phyloP scores from a whole-genome alignment of 192 early-diverging fungal genomes.

The Linnemannia exigua region DNA sequence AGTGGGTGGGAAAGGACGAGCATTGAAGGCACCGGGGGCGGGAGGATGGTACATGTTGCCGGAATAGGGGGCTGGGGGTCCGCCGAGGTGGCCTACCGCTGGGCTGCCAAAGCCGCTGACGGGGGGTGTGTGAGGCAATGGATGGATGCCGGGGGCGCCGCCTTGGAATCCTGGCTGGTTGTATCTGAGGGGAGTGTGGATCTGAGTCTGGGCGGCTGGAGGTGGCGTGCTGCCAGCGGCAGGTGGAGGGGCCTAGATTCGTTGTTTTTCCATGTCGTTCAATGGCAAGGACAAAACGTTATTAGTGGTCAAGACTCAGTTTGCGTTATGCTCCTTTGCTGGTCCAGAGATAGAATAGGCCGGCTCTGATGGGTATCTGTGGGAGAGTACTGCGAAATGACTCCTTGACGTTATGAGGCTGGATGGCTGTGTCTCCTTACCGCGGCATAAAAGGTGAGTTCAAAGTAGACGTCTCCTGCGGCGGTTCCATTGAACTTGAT shows the following conservation, averaged over 20 bases:
- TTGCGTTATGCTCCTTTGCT: neutral
- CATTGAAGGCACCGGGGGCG: conserved; percentile 4
- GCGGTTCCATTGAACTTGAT: conserved; percentile 59
- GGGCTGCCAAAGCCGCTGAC: conserved; percentile 29
- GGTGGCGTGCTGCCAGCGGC: conserved; percentile 35
- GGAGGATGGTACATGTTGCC: conserved; percentile 35
- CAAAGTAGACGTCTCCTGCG: conserved; percentile 66
- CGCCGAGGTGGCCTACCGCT: neutral
- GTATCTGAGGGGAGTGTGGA: conserved; percentile 32
- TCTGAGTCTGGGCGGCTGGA: conserved; percentile 20
- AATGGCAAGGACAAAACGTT: neutral
- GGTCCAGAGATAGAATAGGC: conserved; percentile 9
- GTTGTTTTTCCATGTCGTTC: neutral
- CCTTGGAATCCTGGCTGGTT: conserved; percentile 34
- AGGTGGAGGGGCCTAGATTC: conserved; percentile 26
- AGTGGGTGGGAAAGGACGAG: conserved; percentile 15
- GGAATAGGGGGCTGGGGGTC: conserved; percentile 29
- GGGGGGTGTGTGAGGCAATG: conserved; percentile 22
- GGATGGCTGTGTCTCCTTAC: conserved; percentile 41
- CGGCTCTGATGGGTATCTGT: neutral
- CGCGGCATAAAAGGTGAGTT: conserved; percentile 66
- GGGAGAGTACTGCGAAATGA: neutral
- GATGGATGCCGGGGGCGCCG: conserved; percentile 17
- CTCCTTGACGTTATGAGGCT: neutral
- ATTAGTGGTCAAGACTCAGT: neutral